These are phyloP conservation scores for Jaenimonas drosophilae DNA, from an alignment of 208 protist species.

Conservation along the genomic window DNA sequence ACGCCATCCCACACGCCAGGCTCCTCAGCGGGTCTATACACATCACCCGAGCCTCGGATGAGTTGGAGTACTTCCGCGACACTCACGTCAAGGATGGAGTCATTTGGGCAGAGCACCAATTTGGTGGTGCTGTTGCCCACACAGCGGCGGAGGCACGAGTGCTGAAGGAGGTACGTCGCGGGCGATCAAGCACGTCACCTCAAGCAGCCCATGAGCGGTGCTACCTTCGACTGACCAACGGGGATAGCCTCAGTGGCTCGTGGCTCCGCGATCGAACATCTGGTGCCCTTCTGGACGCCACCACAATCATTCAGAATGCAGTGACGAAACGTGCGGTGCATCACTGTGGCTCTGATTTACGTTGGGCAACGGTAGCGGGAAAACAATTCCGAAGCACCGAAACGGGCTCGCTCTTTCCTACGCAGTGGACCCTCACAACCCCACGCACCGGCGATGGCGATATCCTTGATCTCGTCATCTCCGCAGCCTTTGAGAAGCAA, in stretches of 20 bases:
- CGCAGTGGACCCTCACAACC: constrained; percentile 16
- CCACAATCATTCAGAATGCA: no score
- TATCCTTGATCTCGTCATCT: constrained; percentile 17
- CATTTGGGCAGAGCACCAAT: constrained; percentile 46
- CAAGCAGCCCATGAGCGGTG: no score
- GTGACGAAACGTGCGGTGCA: no score
- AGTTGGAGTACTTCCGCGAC: constrained; percentile 22
- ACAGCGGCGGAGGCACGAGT: constrained; percentile 21
- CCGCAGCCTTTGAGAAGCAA: constrained; percentile 27
- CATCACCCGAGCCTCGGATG: constrained; percentile 33
- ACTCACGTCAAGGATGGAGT: constrained; percentile 15
- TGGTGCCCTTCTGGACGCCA: no score
- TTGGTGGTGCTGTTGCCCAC: constrained; percentile 35
- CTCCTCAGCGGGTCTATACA: constrained; percentile 19
- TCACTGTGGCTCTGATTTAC: no score
- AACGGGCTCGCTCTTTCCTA: constrained; percentile 31
- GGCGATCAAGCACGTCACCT: constrained; percentile 14
- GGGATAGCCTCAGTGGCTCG: no score
- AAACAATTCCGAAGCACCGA: constrained; percentile 22
- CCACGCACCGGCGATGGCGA: constrained; percentile 15
- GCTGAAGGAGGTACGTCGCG: constrained; percentile 10
- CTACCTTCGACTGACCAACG: no score
- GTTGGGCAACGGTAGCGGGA: constrained; percentile 7
- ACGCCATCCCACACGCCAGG: constrained; percentile 27
- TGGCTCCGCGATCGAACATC: no score